These are phyloP conservation scores for Penicillium sp. DNA, from an alignment of 2,329 filamentous ascomycete genomes.

Conservation along the genomic window DNA sequence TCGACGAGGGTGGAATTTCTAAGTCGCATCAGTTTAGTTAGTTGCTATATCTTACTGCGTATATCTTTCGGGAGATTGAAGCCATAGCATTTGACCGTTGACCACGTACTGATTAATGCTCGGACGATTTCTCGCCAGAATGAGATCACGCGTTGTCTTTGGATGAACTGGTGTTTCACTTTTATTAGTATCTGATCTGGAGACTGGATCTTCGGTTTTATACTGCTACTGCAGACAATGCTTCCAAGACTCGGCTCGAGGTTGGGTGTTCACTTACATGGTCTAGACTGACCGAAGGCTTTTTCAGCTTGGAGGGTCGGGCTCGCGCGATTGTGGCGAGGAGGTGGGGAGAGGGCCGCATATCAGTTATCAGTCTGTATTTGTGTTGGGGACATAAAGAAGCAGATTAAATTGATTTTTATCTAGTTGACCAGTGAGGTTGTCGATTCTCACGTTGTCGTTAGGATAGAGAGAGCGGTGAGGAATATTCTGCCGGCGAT, in stretches of 20 bases:
- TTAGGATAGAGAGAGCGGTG: conserved; percentile 3
- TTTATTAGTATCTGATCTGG: no score
- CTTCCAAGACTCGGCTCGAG: no score
- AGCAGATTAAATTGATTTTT: not conserved
- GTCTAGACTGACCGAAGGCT: conserved; percentile 38
- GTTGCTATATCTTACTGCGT: not conserved
- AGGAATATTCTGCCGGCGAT: not conserved
- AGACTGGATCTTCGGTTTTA: no score
- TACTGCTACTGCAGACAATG: no score
- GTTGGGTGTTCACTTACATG: conserved; percentile 31
- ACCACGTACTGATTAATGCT: conserved; percentile 40
- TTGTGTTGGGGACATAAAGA: not conserved
- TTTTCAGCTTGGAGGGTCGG: conserved; percentile 34
- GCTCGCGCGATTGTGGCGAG: conserved; percentile 31
- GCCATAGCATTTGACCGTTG: not conserved
- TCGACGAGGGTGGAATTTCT: conserved; percentile 42
- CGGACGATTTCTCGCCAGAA: conserved; percentile 45
- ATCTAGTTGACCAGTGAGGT: not conserved
- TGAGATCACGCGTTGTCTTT: conserved; percentile 42
- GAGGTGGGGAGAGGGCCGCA: conserved; percentile 30
- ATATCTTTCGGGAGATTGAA: no score
- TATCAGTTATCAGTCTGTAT: conserved; percentile 14
- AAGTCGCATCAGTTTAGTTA: not conserved
- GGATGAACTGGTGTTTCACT: conserved; percentile 36
- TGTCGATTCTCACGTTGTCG: not conserved